Base-by-base conservation (phyloP, 257 asterid genomes). In the Mitragyna speciosa region DNA sequence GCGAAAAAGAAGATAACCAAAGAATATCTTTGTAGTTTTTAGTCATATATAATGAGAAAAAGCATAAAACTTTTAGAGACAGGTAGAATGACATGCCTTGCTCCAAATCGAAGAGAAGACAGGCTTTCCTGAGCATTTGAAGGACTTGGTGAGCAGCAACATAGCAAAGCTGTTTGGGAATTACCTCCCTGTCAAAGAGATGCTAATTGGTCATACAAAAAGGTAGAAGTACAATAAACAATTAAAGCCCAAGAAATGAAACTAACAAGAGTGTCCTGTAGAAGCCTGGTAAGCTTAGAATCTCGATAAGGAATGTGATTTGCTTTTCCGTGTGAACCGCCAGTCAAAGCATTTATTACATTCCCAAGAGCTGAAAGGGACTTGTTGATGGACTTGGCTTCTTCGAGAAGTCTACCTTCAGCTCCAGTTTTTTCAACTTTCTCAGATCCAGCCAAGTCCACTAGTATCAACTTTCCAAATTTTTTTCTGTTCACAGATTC, bases 391-490 rank as follows among this genome's bases (percentile, higher is more conserved):
- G 93, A 87, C 88, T 94, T 94, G 79, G 98, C 97, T 89, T 94
- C 98, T 84, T 94, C 98, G 52, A 94, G 96, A 83, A 91, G 91
- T 86, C 83, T 89, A 76, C 98, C 96, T 87, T 89, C 98, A 75
- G 98, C 98, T 75, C 97, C 94, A 76, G 96, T 94, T 83, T 83
- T 92, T 87, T 94, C 97, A 77, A 87, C 96, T 87, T 94, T 94
- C 88, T 94, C 98, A 69, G 98, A 94, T 67, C 98, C 97, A 17
- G 98, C 98, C 78, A 94, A 87, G 89, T 94, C 98, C 77, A 92
- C 96, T 63, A 94, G 97, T 81, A 94, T 87, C 85, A 94, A 78
- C 85, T 91, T 94, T 83, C 94, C 92, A 78, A 69, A 80, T 77
- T 79, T 83, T 22, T 47, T 64, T 89, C 97, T 92, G 87, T 81